Evolutionary conservation across 805 yeast genomes (phyloP), one percentile per base, ranked within the genome.

Genomic region (Teunomyces barrocoloradensis): DNA sequence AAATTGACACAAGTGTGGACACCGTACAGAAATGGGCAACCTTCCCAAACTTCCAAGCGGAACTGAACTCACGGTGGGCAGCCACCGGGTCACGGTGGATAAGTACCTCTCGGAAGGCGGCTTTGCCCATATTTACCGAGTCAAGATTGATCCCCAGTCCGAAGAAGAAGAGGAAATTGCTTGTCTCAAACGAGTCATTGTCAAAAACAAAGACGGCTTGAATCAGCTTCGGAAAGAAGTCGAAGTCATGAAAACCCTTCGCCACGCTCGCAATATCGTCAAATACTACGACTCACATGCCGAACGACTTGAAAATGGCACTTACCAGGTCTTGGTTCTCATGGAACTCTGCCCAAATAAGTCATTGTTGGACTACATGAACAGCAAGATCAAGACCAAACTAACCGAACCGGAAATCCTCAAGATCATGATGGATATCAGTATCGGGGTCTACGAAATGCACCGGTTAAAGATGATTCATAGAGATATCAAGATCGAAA

Each of bases 301-400:
- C 1, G 81, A 85, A 37, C 71, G 88, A 46, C 59, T 79, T 27
- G 71, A 68, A 2, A 63, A 72, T 42, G 72, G 78, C 1, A 59
- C 75, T 0, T 94, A 89, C 64, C 98, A 92, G 67, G 97, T 94
- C 6, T 73, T 92, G 46, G 81, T 92, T 37, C 73, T 92, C 53
- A 94, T 92, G 98, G 99, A 92, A 65, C 79, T 85, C 57, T 92
- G 99, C 63, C 85, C 96, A 9, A 87, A 87, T 63, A 80, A 86
- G 53, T 89, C 96, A 13, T 78, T 96, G 41, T 75, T 92, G 51
- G 97, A 94, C 62, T 91, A 78, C 61, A 91, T 92, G 98, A 94
- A 92, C 66, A 78, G 85, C 15, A 77, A 91, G 45, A 77, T 92
- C 47, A 81, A 87, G 52, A 85, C 89, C 10, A 92, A 91, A 61